A percentile compares a stretch with the other conserved stretches of the same genome.
Evolutionary conservation across 495 filamentous ascomycete genomes (phyloP).

Genomic region (Daldinia bambusicola): DNA sequence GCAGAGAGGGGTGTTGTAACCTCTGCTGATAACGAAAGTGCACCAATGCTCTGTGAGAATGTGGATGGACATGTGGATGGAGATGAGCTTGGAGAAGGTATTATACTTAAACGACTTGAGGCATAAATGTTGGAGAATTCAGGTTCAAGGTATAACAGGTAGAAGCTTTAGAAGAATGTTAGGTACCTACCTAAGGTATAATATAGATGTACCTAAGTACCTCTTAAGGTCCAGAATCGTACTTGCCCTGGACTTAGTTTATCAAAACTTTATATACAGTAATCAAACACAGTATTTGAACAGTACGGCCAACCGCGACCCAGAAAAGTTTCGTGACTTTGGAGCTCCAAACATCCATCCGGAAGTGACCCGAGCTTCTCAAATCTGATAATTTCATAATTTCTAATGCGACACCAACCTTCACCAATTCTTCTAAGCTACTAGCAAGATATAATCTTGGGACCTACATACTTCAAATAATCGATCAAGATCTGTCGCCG

Average conservation of each 20-base stretch:
- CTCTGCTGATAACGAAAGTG: constrained; percentile 38
- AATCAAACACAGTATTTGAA: constrained; percentile 27
- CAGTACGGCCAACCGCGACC: constrained; percentile 40
- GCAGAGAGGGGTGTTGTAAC: constrained; percentile 21
- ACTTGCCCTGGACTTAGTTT: no score
- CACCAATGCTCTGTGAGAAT: constrained; percentile 32
- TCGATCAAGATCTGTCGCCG: constrained; percentile 5
- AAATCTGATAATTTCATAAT: constrained; percentile 32
- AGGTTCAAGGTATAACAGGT: no score
- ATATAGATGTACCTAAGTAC: constrained; percentile 1
- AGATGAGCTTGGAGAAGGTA: no score
- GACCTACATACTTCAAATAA: background rate
- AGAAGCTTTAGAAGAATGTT: no score
- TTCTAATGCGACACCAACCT: constrained; percentile 32
- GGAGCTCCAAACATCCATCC: constrained; percentile 37
- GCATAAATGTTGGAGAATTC: no score
- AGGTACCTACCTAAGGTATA: constrained; percentile 1
- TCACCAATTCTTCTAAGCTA: background rate
- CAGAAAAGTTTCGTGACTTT: constrained; percentile 50
- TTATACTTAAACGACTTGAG: constrained; percentile 31
- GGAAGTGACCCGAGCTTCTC: constrained; percentile 8
- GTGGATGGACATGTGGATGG: constrained; percentile 18
- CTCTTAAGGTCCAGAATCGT: background rate
- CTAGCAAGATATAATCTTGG: background rate
- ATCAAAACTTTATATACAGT: constrained; percentile 22